Evolutionary conservation across 768 basidiomycete species (phyloP), one percentile per base, ranked within the genome.

Genomic region (Termitomyces sp.): DNA sequence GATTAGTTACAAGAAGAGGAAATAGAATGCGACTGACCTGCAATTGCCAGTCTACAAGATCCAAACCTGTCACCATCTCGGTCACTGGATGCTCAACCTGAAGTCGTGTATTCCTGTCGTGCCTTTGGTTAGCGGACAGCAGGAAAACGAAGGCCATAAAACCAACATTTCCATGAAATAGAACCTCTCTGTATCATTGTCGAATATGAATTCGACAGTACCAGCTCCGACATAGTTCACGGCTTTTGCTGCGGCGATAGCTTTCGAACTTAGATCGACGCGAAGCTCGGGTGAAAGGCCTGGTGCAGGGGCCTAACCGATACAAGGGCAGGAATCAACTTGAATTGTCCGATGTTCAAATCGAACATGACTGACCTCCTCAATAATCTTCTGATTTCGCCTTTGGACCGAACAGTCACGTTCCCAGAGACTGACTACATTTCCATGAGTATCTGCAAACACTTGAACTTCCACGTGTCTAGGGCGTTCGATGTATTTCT

Each of bases 131-230:
- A 56, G 44, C 52, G 10, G 4, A 32, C 6, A 34, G 27, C 32
- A 29, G 56, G 3, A 21, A 53, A 50, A 25, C 17, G 31, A n/a
- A 25, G 7, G 29, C 9, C 19, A 51, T 11, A 45, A 52, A 25
- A 66, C 87, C 52, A 62, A 87, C 92, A 96, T 96, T 72, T 97
- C 95, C 94, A 95, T 95, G 68, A 97, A 97, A 66, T 87, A 97
- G 70, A 96, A 96, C 58, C 84, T 79, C 55, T 82, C 73, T 8
- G 89, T 90, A 68, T 95, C 89, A 60, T 92, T 95, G 69, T 98
- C 95, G 62, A 96, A 93, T 61, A 98, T 96, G 65, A 98, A 97
- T 68, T 98, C 95, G n/a, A 95, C 91, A 0, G 92, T 95, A 4
- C 92, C 92, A 10, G 93, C 93, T 32, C 93, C 93, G 32, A 92